Evolutionary conservation across 129 eudicot species (phyloP).

Genomic region (Escallonia herrerae): DNA sequence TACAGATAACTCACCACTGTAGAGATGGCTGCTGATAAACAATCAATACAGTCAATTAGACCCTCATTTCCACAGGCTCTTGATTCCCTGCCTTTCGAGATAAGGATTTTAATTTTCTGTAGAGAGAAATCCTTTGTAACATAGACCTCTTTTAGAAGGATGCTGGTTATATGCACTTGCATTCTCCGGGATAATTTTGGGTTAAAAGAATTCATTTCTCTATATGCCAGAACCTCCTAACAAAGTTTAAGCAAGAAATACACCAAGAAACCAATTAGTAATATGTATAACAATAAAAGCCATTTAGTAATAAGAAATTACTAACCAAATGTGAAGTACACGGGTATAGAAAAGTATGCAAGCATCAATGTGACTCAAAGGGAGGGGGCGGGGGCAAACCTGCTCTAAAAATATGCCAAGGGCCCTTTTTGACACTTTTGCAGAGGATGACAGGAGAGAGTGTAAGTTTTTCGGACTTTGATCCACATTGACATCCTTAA

Average conservation of each 20-base stretch:
- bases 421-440: slow-evolving; percentile 34
- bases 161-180: slow-evolving; percentile 41
- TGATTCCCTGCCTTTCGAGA: slow-evolving; percentile 52
- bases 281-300: too few species aligned
- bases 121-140: slow-evolving; percentile 39
- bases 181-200: slow-evolving; percentile 50
- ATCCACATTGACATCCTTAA: slow-evolving; percentile 23
- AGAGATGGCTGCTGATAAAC: slow-evolving; percentile 64
- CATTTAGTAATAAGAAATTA: too few species aligned
- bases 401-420: slow-evolving; percentile 64
- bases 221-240: slow-evolving; percentile 78
- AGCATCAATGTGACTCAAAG: slow-evolving; percentile 1
- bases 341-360: too few species aligned
- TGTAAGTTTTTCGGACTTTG: slow-evolving; percentile 36
- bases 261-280: slow-evolving; percentile 2
- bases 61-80: slow-evolving; percentile 62
- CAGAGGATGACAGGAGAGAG: slow-evolving; percentile 41
- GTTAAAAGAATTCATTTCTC: slow-evolving; percentile 37
- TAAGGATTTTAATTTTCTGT: slow-evolving; percentile 51
- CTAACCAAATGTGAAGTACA: too few species aligned
- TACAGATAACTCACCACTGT: slow-evolving; percentile 42
- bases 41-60: slow-evolving; percentile 44
- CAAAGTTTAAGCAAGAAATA: slow-evolving; percentile 6
- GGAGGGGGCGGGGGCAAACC: slow-evolving; percentile 28
- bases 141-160: slow-evolving; percentile 57